These are phyloP conservation scores for Magnaporthiopsis poae DNA, from an alignment of 2,329 filamentous ascomycete genomes.

Conservation along the genomic window DNA sequence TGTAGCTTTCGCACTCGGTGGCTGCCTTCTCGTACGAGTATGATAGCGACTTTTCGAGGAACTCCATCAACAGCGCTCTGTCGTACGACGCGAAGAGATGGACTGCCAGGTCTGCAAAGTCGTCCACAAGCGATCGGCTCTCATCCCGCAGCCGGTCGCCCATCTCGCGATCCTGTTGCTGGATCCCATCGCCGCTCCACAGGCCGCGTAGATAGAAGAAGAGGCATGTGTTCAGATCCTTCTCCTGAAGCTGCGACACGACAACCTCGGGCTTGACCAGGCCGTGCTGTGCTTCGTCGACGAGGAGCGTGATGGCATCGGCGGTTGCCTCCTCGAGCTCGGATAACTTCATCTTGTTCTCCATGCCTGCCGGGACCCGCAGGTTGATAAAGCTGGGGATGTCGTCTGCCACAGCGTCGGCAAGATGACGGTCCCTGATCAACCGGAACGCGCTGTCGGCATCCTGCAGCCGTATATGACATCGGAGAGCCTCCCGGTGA, in stretches of 20 bases:
- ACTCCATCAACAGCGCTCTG: slow-evolving; percentile 70
- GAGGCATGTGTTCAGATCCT: slow-evolving; percentile 62
- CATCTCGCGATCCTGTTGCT: slow-evolving; percentile 42
- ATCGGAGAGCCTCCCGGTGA: slow-evolving; percentile 73
- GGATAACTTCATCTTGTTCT: slow-evolving; percentile 51
- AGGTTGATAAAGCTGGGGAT: slow-evolving; percentile 81
- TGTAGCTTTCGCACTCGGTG: slow-evolving; percentile 67
- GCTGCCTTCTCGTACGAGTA: slow-evolving; percentile 78
- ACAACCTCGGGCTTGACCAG: slow-evolving; percentile 71
- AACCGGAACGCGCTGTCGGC: slow-evolving; percentile 79
- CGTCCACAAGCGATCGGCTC: slow-evolving; percentile 63
- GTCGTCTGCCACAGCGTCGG: slow-evolving; percentile 80
- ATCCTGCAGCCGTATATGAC: slow-evolving; percentile 84
- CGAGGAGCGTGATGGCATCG: slow-evolving; percentile 76
- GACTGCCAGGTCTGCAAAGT: slow-evolving; percentile 78
- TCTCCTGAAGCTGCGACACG: slow-evolving; percentile 58
- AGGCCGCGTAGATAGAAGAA: slow-evolving; percentile 86
- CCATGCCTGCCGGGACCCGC: slow-evolving; percentile 64
- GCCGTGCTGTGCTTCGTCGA: slow-evolving; percentile 83
- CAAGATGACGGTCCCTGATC: slow-evolving; percentile 80
- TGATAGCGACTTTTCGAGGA: slow-evolving; percentile 71
- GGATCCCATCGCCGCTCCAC: slow-evolving; percentile 65
- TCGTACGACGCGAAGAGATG: slow-evolving; percentile 70
- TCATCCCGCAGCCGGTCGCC: slow-evolving; percentile 49
- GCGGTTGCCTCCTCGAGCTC: slow-evolving; percentile 72